Evolutionary conservation across 139 green algal genomes (phyloP).

Genomic region (Marvania coccoides): DNA sequence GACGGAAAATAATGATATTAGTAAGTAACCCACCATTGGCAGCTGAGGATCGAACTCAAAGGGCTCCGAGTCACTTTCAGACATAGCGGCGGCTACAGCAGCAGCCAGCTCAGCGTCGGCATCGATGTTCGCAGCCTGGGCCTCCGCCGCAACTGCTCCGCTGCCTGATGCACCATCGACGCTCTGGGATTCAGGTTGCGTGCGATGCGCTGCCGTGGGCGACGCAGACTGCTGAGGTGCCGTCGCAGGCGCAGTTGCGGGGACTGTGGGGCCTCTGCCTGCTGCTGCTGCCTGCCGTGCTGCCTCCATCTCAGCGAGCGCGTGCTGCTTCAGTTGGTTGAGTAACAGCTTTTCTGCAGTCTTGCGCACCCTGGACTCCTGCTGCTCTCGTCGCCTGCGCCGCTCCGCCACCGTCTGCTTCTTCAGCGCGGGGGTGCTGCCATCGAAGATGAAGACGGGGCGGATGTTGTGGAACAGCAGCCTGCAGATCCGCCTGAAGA

Average conservation of each 20-base stretch:
- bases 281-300: conserved; percentile 4
- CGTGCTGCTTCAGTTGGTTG: conserved; percentile 71
- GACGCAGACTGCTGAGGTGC: no score
- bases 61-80: neutral
- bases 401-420: conserved; percentile 60
- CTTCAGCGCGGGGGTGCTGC: conserved; percentile 90
- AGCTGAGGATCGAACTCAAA: neutral
- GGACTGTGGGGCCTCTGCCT: neutral
- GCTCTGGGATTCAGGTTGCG: no score
- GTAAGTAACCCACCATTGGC: no score
- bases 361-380: conserved; percentile 55
- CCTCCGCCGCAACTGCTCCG: neutral
- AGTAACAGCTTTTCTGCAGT: conserved; percentile 93
- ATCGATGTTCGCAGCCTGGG: neutral
- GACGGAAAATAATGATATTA: no score
- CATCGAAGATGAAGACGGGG: conserved; percentile 98
- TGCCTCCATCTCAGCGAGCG: neutral
- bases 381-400: conserved; percentile 59
- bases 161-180: no score
- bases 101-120: neutral
- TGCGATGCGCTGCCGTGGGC: no score
- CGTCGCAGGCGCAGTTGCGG: neutral
- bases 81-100: neutral
- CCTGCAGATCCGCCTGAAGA: conserved; percentile 93
- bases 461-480: conserved; percentile 88